Conservation (phyloP, 192 early-diverging fungal genomes). For the Piromyces sp. region DNA sequence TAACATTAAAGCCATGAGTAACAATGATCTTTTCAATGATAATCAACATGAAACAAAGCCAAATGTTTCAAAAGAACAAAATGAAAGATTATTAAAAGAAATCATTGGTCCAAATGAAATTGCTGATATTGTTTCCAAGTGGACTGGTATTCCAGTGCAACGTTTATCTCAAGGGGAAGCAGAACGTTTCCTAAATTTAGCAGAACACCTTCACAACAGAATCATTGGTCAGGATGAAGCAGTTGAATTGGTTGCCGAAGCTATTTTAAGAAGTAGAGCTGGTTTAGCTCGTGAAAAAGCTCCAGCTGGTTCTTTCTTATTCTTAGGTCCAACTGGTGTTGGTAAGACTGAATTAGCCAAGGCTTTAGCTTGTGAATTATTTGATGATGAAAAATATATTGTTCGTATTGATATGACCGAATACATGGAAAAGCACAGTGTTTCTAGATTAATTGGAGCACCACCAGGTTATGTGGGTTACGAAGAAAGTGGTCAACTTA, state of each 20-base stretch:
- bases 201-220: constrained; percentile 51
- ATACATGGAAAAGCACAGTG: constrained; percentile 82
- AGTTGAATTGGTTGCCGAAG: constrained; percentile 77
- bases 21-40: no score
- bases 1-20: no score
- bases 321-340: constrained; percentile 90
- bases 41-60: constrained; percentile 7
- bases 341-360: constrained; percentile 65
- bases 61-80: constrained; percentile 9
- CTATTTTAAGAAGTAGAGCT: constrained; percentile 74
- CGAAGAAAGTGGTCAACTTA: constrained; percentile 90
- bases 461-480: constrained; percentile 95
- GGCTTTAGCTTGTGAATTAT: constrained; percentile 49
- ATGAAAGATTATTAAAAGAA: constrained; percentile 53
- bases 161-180: constrained; percentile 69
- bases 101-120: constrained; percentile 82
- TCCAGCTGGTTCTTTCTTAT: constrained; percentile 83
- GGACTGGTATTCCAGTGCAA: constrained; percentile 94
- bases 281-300: constrained; percentile 63
- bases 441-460: constrained; percentile 79
- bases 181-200: constrained; percentile 65
- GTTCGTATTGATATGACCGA: constrained; percentile 98
- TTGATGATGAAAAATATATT: constrained; percentile 90
- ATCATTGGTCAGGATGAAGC: constrained; percentile 89
- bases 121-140: constrained; percentile 78